Evolutionary conservation across 768 basidiomycete species (phyloP), one percentile per base, ranked within the genome.

Genomic region (Amanita polypyramis): DNA sequence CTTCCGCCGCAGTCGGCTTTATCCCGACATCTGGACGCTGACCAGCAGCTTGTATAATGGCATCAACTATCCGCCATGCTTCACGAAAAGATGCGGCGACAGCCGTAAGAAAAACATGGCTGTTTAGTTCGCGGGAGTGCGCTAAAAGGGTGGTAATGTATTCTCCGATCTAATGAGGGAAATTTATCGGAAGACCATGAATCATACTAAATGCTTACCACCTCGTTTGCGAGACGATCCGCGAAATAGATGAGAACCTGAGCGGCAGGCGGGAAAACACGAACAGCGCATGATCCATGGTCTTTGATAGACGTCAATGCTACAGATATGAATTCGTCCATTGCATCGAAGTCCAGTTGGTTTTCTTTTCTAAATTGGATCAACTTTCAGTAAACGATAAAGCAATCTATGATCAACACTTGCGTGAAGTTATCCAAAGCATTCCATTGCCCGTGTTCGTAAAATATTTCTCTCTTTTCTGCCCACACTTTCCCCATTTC

Each of bases 401-500:
- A 45, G 17, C 10, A 39, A 54, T 42, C n/a, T 25, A 47, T 19
- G 40, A 49, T 2, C n/a, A 20, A 45, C 29, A 68, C 80, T 58
- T 63, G 82, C 80, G 80, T 82, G 59, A 86, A 77, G 64, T 98
- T 99, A 51, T 84, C 80, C 46, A 85, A 60, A 0, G 93, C 77
- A 52, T 85, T 75, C 84, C 89, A 93, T 41, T 75, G 73, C 5
- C 76, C 79, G 49, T 79, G 77, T 53, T 92, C 85, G 62, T 95
- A 97, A 56, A 98, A 92, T 17, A 97, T 81, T 62, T 95, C 93
- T 38, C 86, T 70, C 68, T 95, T 94, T 65, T 99, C 94, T 1
- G 88, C 82, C 90, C 95, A 99, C 14, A 94, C 83, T 54, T 90
- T 84, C 0, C 89, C 89, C 72, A 96, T 80, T 64, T 95, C 94